Conservation (phyloP, 495 filamentous ascomycete species). For the Apodospora peruviana region DNA sequence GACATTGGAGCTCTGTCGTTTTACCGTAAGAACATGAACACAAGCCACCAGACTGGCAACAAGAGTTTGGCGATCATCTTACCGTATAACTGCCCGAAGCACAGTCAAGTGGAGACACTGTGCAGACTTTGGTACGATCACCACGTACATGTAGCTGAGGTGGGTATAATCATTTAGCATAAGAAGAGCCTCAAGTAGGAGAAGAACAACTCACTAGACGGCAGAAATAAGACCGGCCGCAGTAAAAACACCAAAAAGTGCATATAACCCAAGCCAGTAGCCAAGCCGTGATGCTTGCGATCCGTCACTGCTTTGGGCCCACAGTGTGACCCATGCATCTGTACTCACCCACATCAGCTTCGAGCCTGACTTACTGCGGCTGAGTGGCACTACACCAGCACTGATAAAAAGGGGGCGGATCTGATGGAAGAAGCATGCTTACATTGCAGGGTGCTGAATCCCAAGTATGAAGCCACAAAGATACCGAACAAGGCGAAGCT, state of each 20-base stretch:
- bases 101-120: conserved; percentile 4
- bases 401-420: background rate
- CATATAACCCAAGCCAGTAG: conserved; percentile 6
- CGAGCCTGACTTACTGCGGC: too few species aligned
- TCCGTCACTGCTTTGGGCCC: conserved; percentile 1
- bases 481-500: background rate
- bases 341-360: background rate
- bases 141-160: conserved; percentile 2
- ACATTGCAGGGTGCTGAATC: background rate
- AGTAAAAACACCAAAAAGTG: conserved; percentile 1
- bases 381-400: background rate
- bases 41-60: background rate
- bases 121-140: conserved; percentile 2
- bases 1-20: conserved; percentile 6
- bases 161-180: background rate
- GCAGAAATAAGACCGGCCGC: background rate
- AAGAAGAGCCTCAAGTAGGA: background rate
- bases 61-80: background rate
- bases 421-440: background rate
- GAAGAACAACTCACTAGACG: background rate
- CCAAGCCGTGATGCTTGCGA: background rate
- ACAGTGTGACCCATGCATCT: conserved; percentile 5
- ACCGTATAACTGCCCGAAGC: background rate
- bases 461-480: background rate
- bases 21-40: background rate